Base-by-base conservation (phyloP, 768 basidiomycete species). In the Tylopilus vinaceipallidus region DNA sequence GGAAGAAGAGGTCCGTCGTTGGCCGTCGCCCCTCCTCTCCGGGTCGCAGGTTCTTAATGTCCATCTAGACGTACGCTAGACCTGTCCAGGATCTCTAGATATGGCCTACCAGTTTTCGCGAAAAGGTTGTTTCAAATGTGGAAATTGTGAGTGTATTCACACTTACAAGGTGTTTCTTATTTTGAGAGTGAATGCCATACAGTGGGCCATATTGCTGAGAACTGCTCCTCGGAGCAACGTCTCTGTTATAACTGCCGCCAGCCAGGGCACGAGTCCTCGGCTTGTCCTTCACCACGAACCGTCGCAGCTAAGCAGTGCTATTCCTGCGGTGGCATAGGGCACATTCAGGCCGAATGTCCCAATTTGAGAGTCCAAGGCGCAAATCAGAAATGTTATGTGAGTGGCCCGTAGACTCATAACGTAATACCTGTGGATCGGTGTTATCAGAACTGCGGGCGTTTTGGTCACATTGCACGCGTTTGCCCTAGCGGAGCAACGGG, bases 171-270 rank as follows among this genome's bases (percentile, higher is more conserved):
- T 38, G 29, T 45, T 36, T 46, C 42, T 48, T 43, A 50, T 57
- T 42, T 42, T 44, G 40, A 40, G 51, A 57, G 45, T 56, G 52
- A 42, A 51, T 53, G 32, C 42, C 48, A 12, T 36, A 17, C 59
- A 94, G 92, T 94, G 66, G 92, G 92, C 41, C 92, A 95, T 69
- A 89, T 95, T 62, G 92, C 92, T 61, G 91, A 92, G 76, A 88
- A 86, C 61, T 95, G 92, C 67, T 80, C 90, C 39, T 90, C 89
- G 55, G 88, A 88, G 61, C 83, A 89, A 67, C 83, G 91, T 60
- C 80, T 95, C 52, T 95, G 93, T 73, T 95, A 93, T 74, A 95
- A 95, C 67, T 95, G 93, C 69, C 84, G 90, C 57, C 88, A 93
- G 66, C 88, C 91, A n/a, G 93, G 93, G 34, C 93, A 95, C 60